A percentile compares a stretch with the other conserved stretches of the same genome.
phyloP scores from a whole-genome alignment of 768 basidiomycete species.

The Lentinus brumalis region DNA sequence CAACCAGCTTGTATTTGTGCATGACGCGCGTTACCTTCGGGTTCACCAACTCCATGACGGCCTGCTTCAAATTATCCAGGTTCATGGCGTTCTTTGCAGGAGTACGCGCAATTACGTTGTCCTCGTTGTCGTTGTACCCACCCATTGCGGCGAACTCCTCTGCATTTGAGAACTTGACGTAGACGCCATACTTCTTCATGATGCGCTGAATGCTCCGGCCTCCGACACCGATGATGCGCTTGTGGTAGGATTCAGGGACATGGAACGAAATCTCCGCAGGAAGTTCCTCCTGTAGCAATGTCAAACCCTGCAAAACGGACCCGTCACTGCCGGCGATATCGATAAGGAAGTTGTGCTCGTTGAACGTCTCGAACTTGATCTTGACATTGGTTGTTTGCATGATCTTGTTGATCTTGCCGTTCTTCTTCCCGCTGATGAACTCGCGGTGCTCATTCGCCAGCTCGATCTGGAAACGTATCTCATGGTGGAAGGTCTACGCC shows the following conservation, averaged over 20 bases:
- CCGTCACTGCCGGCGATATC: slow-evolving; percentile 85
- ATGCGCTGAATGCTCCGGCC: slow-evolving; percentile 98
- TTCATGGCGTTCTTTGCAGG: slow-evolving; percentile 97
- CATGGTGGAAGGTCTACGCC: slow-evolving; percentile 85
- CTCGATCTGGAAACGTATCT: slow-evolving; percentile 98
- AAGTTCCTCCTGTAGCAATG: slow-evolving; percentile 93
- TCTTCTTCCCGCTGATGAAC: slow-evolving; percentile 99
- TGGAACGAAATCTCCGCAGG: slow-evolving; percentile 99
- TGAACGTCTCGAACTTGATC: slow-evolving; percentile 99
- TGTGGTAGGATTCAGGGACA: slow-evolving; percentile 97
- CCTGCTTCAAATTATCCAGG: slow-evolving; percentile 91
- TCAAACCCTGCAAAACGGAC: slow-evolving; percentile 86
- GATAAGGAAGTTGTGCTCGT: slow-evolving; percentile 93
- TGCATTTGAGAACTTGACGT: slow-evolving; percentile 98
- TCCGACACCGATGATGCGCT: slow-evolving; percentile 97
- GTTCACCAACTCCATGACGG: slow-evolving; percentile 96
- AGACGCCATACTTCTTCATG: slow-evolving; percentile 99
- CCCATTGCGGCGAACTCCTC: slow-evolving; percentile 95
- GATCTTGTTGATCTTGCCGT: slow-evolving; percentile 99
- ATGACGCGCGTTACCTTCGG: slow-evolving; percentile 68
- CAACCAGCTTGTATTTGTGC: slow-evolving; percentile 4
- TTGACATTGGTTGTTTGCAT: slow-evolving; percentile 97
- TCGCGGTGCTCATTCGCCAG: slow-evolving; percentile 97
- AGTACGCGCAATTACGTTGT: slow-evolving; percentile 97
- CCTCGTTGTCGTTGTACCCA: slow-evolving; percentile 95